Evolutionary conservation across 805 yeast species (phyloP).

Genomic region (Lachancea kluyveri): DNA sequence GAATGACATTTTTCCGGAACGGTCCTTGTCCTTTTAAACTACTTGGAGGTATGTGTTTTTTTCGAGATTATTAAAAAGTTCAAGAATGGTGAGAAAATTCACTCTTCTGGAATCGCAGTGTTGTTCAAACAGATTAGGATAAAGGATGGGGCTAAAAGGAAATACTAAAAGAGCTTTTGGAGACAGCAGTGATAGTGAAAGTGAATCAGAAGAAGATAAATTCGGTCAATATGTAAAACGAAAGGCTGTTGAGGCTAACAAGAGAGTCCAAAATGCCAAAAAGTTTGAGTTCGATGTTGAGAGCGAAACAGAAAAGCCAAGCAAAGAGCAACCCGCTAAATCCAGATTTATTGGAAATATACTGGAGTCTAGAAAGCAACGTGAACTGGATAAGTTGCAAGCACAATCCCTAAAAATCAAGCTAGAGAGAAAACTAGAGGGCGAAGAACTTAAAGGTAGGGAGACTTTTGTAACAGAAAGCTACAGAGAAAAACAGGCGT

Average conservation of each 20-base stretch:
- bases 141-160: constrained; percentile 4
- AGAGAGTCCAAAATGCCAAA: not conserved
- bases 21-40: no score
- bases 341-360: constrained; percentile 36
- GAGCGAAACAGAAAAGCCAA: not conserved
- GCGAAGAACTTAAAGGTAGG: constrained; percentile 32
- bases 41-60: no score
- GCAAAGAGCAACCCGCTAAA: not conserved
- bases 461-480: constrained; percentile 45
- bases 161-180: constrained; percentile 10
- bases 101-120: no score
- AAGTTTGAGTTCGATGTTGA: constrained; percentile 1
- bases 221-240: not conserved
- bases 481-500: constrained; percentile 37
- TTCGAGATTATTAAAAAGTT: no score
- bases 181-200: constrained; percentile 29
- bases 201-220: constrained; percentile 42
- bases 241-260: not conserved
- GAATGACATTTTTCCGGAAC: constrained; percentile 41
- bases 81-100: no score
- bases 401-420: constrained; percentile 34
- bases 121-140: constrained; percentile 2
- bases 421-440: constrained; percentile 36
- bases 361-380: constrained; percentile 36
- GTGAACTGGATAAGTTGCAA: constrained; percentile 42